These are phyloP conservation scores for Aspergillus caelatus DNA, from an alignment of 2,329 filamentous ascomycete species.

Conservation along the genomic window DNA sequence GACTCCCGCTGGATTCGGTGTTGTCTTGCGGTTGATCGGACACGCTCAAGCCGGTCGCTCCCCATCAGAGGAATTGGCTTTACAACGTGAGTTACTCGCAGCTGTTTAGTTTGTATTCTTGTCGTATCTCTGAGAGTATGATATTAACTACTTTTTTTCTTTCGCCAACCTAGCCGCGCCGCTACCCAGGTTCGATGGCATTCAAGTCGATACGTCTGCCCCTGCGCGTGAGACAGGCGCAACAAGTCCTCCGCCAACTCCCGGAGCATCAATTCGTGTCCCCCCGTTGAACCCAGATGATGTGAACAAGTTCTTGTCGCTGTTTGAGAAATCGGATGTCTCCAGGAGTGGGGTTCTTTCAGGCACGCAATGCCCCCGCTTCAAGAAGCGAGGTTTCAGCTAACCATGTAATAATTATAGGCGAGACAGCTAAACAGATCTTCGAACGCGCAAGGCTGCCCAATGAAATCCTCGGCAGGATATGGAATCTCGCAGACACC, in stretches of 20 bases:
- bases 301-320: constrained; percentile 80
- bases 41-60: constrained; percentile 89
- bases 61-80: constrained; percentile 77
- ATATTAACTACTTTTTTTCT: constrained; percentile 11
- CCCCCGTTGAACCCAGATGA: constrained; percentile 87
- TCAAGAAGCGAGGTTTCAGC: neutral
- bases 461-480: constrained; percentile 87
- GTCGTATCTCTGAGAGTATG: neutral
- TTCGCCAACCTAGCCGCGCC: constrained; percentile 63
- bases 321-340: constrained; percentile 88
- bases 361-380: constrained; percentile 43
- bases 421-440: constrained; percentile 86
- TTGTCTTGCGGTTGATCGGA: constrained; percentile 90
- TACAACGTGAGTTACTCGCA: constrained; percentile 62
- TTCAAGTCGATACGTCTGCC: constrained; percentile 53
- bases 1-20: constrained; percentile 88
- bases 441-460: constrained; percentile 91
- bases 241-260: constrained; percentile 47
- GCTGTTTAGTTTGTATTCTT: neutral
- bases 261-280: constrained; percentile 73
- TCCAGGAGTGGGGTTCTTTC: constrained; percentile 72
- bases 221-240: constrained; percentile 53
- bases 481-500: constrained; percentile 94
- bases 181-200: constrained; percentile 88
- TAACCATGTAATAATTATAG: constrained; percentile 42